These are phyloP conservation scores for Suhomyces emberorum DNA, from an alignment of 805 yeast species.

Conservation along the genomic window DNA sequence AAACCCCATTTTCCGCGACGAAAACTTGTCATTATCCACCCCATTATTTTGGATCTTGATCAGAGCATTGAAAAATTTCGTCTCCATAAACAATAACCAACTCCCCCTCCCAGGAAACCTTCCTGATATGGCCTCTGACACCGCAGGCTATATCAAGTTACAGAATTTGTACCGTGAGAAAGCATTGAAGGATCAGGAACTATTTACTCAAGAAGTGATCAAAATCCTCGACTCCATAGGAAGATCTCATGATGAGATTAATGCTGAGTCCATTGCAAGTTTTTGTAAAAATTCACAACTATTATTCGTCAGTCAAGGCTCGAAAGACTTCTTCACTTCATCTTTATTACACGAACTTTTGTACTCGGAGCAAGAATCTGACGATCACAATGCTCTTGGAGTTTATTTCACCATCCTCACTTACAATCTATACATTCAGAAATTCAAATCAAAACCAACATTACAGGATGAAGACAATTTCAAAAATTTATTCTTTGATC, in stretches of 20 bases:
- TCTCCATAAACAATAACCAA: conserved; percentile 28
- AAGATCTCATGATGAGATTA: conserved; percentile 24
- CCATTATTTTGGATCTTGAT: conserved; percentile 61
- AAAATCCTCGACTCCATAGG: conserved; percentile 24
- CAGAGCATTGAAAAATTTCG: conserved; percentile 52
- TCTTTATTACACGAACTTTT: conserved; percentile 14
- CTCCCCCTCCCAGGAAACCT: conserved; percentile 73
- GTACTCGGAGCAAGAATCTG: conserved; percentile 9
- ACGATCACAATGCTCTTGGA: conserved; percentile 20
- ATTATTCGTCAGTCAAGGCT: conserved; percentile 50
- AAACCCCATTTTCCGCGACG: conserved; percentile 17
- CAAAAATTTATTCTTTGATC: conserved; percentile 15
- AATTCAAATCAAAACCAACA: conserved; percentile 15
- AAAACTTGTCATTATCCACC: conserved; percentile 13
- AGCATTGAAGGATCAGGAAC: conserved; percentile 46
- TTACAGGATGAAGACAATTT: conserved; percentile 19
- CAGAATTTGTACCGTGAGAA: conserved; percentile 57
- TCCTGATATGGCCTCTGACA: conserved; percentile 88
- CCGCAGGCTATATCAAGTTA: conserved; percentile 56
- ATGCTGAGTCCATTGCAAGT: conserved; percentile 33
- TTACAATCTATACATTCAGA: conserved; percentile 18
- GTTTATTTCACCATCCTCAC: conserved; percentile 46
- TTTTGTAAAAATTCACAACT: conserved; percentile 65
- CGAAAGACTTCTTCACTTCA: conserved; percentile 19
- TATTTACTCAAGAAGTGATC: conserved; percentile 34